Evolutionary conservation across 106 monocot genomes (phyloP).

Genomic region (Vanilla planifolia): DNA sequence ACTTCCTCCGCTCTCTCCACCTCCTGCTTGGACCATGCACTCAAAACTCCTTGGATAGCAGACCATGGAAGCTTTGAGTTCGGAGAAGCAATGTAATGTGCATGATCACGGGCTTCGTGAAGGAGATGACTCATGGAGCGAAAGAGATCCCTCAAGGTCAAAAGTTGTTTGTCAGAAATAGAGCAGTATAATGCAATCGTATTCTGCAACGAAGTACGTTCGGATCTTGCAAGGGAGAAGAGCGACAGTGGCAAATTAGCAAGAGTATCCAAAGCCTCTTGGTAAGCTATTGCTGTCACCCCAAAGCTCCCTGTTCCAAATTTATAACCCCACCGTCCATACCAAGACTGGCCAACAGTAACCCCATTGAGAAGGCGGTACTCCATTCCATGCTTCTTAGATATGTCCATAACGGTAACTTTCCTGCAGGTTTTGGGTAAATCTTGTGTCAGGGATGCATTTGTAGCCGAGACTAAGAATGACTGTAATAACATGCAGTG

Average conservation of each 20-base stretch:
- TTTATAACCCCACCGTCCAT: slow-evolving; percentile 77
- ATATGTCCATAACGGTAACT: slow-evolving; percentile 85
- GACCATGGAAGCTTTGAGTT: not conserved
- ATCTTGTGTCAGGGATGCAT: no score
- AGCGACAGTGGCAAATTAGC: slow-evolving; percentile 37
- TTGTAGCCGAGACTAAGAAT: no score
- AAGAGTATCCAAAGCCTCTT: slow-evolving; percentile 37
- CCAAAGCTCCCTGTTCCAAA: slow-evolving; percentile 68
- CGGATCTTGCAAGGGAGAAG: slow-evolving; percentile 28
- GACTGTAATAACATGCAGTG: no score
- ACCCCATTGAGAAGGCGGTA: slow-evolving; percentile 66
- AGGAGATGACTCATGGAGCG: slow-evolving; percentile 20
- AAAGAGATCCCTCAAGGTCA: slow-evolving; percentile 52
- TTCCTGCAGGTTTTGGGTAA: slow-evolving; percentile 51
- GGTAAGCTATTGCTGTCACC: slow-evolving; percentile 36
- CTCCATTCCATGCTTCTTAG: slow-evolving; percentile 66
- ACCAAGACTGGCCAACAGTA: slow-evolving; percentile 57
- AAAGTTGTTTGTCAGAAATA: slow-evolving; percentile 32
- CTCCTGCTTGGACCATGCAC: slow-evolving; percentile 43
- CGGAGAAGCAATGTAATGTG: not conserved
- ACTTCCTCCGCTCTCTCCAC: slow-evolving; percentile 23
- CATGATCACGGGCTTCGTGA: slow-evolving; percentile 13
- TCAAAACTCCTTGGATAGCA: not conserved
- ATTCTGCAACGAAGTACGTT: slow-evolving; percentile 31
- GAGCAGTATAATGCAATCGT: slow-evolving; percentile 50